Conservation (phyloP, 2,329 filamentous ascomycete species). For the Metarhizium rileyi region DNA sequence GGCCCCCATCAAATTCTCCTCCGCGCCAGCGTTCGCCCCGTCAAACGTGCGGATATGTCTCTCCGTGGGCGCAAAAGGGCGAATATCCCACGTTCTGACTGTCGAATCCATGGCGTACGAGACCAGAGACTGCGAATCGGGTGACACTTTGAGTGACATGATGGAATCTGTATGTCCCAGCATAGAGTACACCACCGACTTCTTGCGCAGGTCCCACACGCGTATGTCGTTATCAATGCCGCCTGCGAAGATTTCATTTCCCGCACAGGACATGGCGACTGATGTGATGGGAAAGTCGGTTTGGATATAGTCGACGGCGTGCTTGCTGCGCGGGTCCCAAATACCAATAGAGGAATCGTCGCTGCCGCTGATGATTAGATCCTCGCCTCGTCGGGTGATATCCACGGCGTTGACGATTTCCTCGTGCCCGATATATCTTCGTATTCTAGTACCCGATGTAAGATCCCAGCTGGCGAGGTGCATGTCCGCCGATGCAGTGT, state of each 20-base stretch:
- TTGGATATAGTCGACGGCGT: slow-evolving; percentile 77
- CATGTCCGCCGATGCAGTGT: slow-evolving; percentile 88
- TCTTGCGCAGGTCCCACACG: slow-evolving; percentile 93
- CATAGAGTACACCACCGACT: slow-evolving; percentile 78
- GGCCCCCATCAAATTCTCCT: slow-evolving; percentile 84
- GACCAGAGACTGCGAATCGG: slow-evolving; percentile 80
- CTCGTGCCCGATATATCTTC: slow-evolving; percentile 85
- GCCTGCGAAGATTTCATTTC: slow-evolving; percentile 89
- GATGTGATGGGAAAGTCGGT: slow-evolving; percentile 90
- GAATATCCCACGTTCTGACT: slow-evolving; percentile 89
- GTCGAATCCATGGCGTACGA: slow-evolving; percentile 94
- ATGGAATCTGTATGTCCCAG: slow-evolving; percentile 85
- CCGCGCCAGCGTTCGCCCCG: slow-evolving; percentile 75
- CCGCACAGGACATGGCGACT: slow-evolving; percentile 82
- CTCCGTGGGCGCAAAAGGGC: slow-evolving; percentile 85
- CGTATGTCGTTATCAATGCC: slow-evolving; percentile 97
- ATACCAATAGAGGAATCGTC: slow-evolving; percentile 92
- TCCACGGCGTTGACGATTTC: slow-evolving; percentile 93
- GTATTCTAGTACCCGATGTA: slow-evolving; percentile 83
- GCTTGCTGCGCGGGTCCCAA: slow-evolving; percentile 90
- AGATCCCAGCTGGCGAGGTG: slow-evolving; percentile 92
- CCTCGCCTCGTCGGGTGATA: slow-evolving; percentile 80
- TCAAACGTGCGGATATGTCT: slow-evolving; percentile 82
- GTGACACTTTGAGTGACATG: slow-evolving; percentile 82
- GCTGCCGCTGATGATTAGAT: slow-evolving; percentile 80